These are phyloP conservation scores for Halophytophthora polymorphica DNA, from an alignment of 352 stramenopile species.

Conservation along the genomic window DNA sequence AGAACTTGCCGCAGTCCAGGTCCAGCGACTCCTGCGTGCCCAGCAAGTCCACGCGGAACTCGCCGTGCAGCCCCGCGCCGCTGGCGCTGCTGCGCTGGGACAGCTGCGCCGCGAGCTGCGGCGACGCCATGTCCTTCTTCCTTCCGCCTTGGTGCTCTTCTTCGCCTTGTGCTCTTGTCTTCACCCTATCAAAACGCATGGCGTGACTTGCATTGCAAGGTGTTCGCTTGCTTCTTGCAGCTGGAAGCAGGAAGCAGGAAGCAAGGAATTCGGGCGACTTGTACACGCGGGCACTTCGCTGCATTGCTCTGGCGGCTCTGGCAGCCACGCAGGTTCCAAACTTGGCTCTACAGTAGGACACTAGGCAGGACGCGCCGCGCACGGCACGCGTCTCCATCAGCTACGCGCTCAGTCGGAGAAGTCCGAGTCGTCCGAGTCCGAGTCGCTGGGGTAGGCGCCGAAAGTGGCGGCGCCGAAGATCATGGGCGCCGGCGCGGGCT, in stretches of 20 bases:
- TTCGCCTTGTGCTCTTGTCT: too few species aligned
- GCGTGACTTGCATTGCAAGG: too few species aligned
- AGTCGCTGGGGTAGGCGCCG: constrained; percentile 41
- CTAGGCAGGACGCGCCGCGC: too few species aligned
- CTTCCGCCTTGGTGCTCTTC: constrained; percentile 1
- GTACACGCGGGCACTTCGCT: too few species aligned
- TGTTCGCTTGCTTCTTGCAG: too few species aligned
- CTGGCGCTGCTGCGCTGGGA: constrained; percentile 25
- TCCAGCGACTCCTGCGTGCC: constrained; percentile 81
- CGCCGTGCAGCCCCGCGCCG: constrained; percentile 34
- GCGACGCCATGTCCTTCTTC: constrained; percentile 21
- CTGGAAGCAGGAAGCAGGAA: too few species aligned
- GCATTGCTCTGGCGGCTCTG: too few species aligned
- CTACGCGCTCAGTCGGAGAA: constrained; percentile 38
- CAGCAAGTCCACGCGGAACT: constrained; percentile 72
- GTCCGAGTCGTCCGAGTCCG: constrained; percentile 53
- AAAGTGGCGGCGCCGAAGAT: constrained; percentile 60
- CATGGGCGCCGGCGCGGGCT: constrained; percentile 24
- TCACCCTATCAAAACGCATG: too few species aligned
- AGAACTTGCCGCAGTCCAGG: constrained; percentile 84
- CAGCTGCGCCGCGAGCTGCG: constrained; percentile 22
- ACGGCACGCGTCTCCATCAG: constrained; percentile 4
- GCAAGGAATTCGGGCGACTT: too few species aligned
- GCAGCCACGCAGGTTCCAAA: constrained; percentile 1
- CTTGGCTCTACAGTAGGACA: background rate